Percentiles rank a stretch among this genome's conserved stretches.
These are phyloP conservation scores for Apophysomyces variabilis DNA, from an alignment of 371 early-diverging fungal species.

Conservation along the genomic window DNA sequence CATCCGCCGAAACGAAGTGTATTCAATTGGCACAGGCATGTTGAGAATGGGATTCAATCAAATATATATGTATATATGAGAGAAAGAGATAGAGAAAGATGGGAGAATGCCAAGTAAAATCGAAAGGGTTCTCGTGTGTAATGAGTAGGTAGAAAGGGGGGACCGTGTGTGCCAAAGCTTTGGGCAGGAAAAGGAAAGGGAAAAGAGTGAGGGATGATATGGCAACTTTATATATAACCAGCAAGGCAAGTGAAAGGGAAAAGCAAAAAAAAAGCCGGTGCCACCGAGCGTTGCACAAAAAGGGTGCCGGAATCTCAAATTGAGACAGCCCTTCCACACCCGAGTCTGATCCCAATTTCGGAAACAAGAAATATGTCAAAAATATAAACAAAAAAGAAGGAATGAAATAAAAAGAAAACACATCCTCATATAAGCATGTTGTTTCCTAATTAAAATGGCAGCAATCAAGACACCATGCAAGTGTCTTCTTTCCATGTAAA, in stretches of 20 bases:
- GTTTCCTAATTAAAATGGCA: not conserved
- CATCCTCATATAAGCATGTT: not conserved
- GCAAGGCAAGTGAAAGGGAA: not conserved
- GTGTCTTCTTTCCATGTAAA: not conserved
- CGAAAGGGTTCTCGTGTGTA: not conserved
- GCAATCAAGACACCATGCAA: not conserved
- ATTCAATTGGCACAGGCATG: conserved; percentile 51
- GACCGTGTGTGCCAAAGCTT: not conserved
- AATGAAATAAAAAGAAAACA: not conserved
- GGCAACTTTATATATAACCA: conserved; percentile 4
- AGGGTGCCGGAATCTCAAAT: conserved; percentile 3
- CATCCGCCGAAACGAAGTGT: conserved; percentile 39
- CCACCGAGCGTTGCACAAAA: conserved; percentile 7
- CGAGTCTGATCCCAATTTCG: conserved; percentile 9
- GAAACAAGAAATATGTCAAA: not conserved
- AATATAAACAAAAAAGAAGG: not conserved
- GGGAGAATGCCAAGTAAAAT: not conserved
- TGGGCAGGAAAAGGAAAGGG: not conserved
- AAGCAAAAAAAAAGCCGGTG: not conserved
- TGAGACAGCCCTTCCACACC: conserved; percentile 3
- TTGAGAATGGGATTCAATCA: not conserved
- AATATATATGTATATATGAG: too few species aligned
- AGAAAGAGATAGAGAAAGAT: not conserved
- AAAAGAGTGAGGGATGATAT: not conserved
- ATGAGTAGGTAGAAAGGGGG: not conserved